Percentiles rank a stretch among this genome's conserved stretches.
These are phyloP conservation scores for Apostasia ramifera DNA, from an alignment of 106 monocot genomes.

Conservation along the genomic window DNA sequence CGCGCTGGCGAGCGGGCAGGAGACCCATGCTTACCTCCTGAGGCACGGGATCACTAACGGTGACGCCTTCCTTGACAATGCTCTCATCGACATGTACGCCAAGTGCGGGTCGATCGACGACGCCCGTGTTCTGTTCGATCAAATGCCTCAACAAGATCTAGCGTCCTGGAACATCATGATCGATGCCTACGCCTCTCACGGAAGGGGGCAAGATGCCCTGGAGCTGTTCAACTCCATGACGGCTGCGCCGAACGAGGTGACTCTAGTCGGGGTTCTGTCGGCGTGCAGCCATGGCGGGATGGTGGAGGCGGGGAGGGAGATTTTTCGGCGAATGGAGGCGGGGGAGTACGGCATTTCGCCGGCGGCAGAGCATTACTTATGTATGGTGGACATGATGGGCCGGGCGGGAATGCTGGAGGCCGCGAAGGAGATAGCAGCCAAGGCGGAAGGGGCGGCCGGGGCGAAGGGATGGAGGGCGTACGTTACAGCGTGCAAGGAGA, in stretches of 20 bases:
- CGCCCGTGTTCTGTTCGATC: constrained; percentile 28
- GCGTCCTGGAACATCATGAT: constrained; percentile 89
- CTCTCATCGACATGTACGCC: constrained; percentile 80
- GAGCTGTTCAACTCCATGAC: constrained; percentile 48
- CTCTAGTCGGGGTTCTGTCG: constrained; percentile 53
- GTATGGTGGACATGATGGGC: constrained; percentile 75
- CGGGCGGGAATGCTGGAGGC: constrained; percentile 59
- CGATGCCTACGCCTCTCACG: constrained; percentile 55
- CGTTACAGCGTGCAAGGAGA: constrained; percentile 49
- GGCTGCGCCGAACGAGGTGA: constrained; percentile 44
- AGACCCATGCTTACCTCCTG: constrained; percentile 45
- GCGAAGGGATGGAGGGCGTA: constrained; percentile 59
- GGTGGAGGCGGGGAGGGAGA: constrained; percentile 36
- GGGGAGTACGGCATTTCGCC: constrained; percentile 34
- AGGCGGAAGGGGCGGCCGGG: constrained; percentile 19
- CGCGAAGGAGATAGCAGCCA: constrained; percentile 34
- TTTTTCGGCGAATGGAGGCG: constrained; percentile 43
- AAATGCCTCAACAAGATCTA: constrained; percentile 25
- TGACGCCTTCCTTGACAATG: constrained; percentile 49
- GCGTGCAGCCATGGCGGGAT: constrained; percentile 76
- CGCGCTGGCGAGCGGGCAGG: constrained; percentile 41
- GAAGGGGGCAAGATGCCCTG: constrained; percentile 36
- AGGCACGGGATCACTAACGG: constrained; percentile 28
- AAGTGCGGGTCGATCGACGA: constrained; percentile 43
- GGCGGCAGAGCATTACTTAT: constrained; percentile 61